These are phyloP conservation scores for Moniliophthora roreri DNA, from an alignment of 1,284 basidiomycete species.

Conservation along the genomic window DNA sequence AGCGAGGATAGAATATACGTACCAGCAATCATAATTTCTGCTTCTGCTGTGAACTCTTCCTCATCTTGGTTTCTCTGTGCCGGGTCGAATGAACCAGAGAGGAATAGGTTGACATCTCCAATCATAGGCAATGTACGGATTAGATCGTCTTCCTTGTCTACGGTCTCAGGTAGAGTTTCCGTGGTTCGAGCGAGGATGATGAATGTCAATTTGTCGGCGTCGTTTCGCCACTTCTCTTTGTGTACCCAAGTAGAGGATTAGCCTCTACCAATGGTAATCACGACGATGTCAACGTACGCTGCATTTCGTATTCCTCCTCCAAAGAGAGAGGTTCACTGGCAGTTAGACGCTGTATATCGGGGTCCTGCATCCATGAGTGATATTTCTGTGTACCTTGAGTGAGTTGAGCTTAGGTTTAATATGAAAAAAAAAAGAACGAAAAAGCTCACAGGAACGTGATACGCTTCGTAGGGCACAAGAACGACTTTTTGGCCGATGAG, in stretches of 20 bases:
- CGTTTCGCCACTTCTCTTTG: slow-evolving; percentile 81
- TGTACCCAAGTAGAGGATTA: neutral
- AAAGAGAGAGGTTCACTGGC: slow-evolving; percentile 85
- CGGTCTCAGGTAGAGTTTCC: neutral
- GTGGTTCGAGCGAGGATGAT: slow-evolving; percentile 67
- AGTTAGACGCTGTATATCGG: slow-evolving; percentile 74
- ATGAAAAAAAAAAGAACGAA: neutral
- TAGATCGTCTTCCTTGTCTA: slow-evolving; percentile 31
- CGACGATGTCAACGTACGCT: slow-evolving; percentile 52
- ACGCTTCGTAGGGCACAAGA: slow-evolving; percentile 71
- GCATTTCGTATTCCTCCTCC: slow-evolving; percentile 92
- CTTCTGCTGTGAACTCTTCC: slow-evolving; percentile 49
- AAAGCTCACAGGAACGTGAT: slow-evolving; percentile 60
- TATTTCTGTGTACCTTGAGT: slow-evolving; percentile 59
- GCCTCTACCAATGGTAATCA: neutral
- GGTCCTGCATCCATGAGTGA: slow-evolving; percentile 88
- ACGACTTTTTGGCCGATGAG: slow-evolving; percentile 65
- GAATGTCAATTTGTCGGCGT: slow-evolving; percentile 93
- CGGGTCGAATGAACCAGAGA: slow-evolving; percentile 51
- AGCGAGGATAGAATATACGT: neutral
- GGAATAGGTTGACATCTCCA: slow-evolving; percentile 92
- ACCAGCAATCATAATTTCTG: slow-evolving; percentile 90
- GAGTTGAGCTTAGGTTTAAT: neutral
- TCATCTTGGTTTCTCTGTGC: slow-evolving; percentile 11
- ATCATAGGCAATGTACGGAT: slow-evolving; percentile 68